Evolutionary conservation across 1,284 basidiomycete genomes (phyloP).

Genomic region (Fomitopsis schrenkii): DNA sequence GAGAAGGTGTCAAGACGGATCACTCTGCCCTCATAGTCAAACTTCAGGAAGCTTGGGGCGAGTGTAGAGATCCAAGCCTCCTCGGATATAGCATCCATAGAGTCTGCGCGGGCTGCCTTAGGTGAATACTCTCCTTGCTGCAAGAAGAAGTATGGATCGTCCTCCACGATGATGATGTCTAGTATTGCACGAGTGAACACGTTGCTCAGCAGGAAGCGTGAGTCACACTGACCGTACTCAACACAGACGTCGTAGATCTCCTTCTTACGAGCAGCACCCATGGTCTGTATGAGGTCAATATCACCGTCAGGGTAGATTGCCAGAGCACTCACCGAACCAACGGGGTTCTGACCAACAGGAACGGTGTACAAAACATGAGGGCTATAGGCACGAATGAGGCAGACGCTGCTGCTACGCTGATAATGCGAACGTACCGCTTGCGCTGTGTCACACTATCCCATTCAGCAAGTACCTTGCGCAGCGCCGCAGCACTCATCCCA

Average conservation of each 20-base stretch:
- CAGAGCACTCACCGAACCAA: conserved; percentile 53
- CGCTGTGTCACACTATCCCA: conserved; percentile 64
- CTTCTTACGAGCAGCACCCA: conserved; percentile 65
- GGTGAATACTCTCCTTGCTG: conserved; percentile 53
- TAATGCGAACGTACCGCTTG: conserved; percentile 27
- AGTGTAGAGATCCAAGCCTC: conserved; percentile 51
- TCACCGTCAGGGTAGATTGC: not conserved
- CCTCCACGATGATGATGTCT: conserved; percentile 74
- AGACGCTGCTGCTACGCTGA: not conserved
- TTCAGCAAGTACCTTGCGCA: conserved; percentile 55
- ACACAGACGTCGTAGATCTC: conserved; percentile 77
- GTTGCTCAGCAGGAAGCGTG: not conserved
- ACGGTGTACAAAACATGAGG: conserved; percentile 77
- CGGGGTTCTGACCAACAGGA: conserved; percentile 78
- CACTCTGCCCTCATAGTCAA: conserved; percentile 78
- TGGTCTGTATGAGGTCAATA: conserved; percentile 40
- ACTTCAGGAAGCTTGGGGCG: conserved; percentile 65
- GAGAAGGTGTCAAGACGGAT: conserved; percentile 79
- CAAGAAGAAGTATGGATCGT: conserved; percentile 83
- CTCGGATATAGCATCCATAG: conserved; percentile 19
- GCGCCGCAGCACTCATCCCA: conserved; percentile 61
- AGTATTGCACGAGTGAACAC: not conserved
- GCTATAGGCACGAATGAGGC: conserved; percentile 29
- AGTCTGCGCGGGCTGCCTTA: conserved; percentile 35
- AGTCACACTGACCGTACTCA: conserved; percentile 56